phyloP scores from a whole-genome alignment of 345 rosid genomes.

The Angophora floribunda region DNA sequence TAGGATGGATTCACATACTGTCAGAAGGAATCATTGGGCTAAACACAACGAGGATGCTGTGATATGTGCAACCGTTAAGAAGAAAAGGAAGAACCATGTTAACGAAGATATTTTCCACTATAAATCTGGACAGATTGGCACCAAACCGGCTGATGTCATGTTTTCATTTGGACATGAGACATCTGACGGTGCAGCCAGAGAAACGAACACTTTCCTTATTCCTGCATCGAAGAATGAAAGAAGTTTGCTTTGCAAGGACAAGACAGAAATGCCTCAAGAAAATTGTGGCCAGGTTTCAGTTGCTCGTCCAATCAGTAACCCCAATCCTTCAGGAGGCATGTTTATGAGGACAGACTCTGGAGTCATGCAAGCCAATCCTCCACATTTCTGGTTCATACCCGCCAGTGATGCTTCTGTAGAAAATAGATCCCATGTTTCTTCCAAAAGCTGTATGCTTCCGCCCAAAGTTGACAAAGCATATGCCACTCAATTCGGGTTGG shows the following conservation, averaged over 20 bases:
- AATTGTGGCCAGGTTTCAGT: constrained; percentile 18
- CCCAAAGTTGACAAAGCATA: not conserved
- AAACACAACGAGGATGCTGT: constrained; percentile 20
- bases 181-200: constrained; percentile 16
- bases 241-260: constrained; percentile 35
- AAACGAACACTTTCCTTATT: constrained; percentile 17
- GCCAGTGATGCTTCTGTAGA: constrained; percentile 19
- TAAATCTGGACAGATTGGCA: constrained; percentile 3
- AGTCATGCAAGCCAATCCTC: constrained; percentile 5
- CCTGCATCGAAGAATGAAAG: constrained; percentile 28
- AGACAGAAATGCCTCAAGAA: constrained; percentile 26
- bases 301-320: not conserved
- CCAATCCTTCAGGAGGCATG: constrained; percentile 13
- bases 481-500: not conserved
- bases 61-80: constrained; percentile 8
- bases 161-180: constrained; percentile 7
- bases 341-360: constrained; percentile 15
- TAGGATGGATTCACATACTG: constrained; percentile 15
- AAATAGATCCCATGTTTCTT: constrained; percentile 30
- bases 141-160: constrained; percentile 6
- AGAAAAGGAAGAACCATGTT: constrained; percentile 23
- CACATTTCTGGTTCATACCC: constrained; percentile 13
- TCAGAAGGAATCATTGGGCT: constrained; percentile 17
- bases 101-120: constrained; percentile 16
- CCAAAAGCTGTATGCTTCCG: not conserved